Conservation (phyloP, 2,329 filamentous ascomycete species). For the Keithomyces neogunnii region DNA sequence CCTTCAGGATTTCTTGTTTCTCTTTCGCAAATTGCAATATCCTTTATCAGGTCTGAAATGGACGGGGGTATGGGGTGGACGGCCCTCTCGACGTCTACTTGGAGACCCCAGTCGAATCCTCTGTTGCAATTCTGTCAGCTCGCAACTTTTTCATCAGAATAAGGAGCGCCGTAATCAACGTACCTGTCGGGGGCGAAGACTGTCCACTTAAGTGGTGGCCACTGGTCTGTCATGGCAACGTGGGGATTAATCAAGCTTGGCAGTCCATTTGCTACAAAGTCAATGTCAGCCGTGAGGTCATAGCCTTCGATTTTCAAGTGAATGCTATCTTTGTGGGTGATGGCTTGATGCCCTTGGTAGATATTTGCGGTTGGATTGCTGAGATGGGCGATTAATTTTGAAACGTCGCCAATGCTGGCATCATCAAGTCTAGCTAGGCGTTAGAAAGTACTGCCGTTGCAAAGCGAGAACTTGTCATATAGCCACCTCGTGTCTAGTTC, state of each 20-base stretch:
- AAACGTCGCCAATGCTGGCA: background rate
- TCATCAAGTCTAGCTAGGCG: constrained; percentile 6
- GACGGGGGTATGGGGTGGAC: constrained; percentile 10
- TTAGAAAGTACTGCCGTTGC: background rate
- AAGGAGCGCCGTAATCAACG: background rate
- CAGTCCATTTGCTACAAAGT: constrained; percentile 2
- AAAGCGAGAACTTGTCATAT: background rate
- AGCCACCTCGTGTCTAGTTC: constrained; percentile 18
- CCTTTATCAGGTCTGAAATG: constrained; percentile 14
- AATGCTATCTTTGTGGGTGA: constrained; percentile 14
- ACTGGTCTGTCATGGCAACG: constrained; percentile 13
- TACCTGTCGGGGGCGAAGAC: constrained; percentile 27
- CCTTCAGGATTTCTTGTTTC: background rate
- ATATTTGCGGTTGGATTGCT: constrained; percentile 5
- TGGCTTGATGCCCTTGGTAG: constrained; percentile 7
- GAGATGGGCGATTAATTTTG: constrained; percentile 7
- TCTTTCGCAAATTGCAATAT: constrained; percentile 10
- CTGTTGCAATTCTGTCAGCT: constrained; percentile 9
- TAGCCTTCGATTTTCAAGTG: constrained; percentile 6
- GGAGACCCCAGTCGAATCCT: constrained; percentile 26
- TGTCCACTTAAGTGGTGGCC: constrained; percentile 22
- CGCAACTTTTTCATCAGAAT: background rate
- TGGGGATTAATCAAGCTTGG: constrained; percentile 15
- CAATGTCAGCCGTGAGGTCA: constrained; percentile 14
- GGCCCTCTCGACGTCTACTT: constrained; percentile 17